phyloP scores from a whole-genome alignment of 257 asterid species.

The Striga asiatica region DNA sequence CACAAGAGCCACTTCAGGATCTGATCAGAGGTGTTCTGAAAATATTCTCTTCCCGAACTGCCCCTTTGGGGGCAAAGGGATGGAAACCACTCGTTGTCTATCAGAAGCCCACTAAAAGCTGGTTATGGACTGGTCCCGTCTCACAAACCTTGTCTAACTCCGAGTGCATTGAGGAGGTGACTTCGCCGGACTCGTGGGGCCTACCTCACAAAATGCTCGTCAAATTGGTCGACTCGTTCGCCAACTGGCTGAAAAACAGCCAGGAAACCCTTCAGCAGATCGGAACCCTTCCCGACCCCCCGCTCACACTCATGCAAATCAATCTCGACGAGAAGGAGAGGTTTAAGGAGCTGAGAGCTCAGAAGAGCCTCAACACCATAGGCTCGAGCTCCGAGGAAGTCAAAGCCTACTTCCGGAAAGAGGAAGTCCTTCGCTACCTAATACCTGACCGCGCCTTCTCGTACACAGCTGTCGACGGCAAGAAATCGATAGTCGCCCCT shows the following conservation, averaged over 20 bases:
- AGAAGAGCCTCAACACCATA: conserved; percentile 90
- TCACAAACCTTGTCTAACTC: conserved; percentile 35
- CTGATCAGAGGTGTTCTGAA: conserved; percentile 89
- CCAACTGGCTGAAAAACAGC: conserved; percentile 96
- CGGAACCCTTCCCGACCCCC: conserved; percentile 94
- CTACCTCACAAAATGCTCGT: conserved; percentile 95
- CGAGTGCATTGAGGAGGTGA: conserved; percentile 67
- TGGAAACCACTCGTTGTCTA: conserved; percentile 91
- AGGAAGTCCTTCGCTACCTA: conserved; percentile 87
- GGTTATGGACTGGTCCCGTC: conserved; percentile 94
- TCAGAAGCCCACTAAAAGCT: conserved; percentile 65
- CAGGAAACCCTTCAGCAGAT: conserved; percentile 96
- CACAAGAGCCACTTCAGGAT: conserved; percentile 98
- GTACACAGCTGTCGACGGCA: conserved; percentile 91
- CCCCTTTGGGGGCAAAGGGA: conserved; percentile 97
- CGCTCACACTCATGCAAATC: conserved; percentile 57
- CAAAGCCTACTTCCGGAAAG: conserved; percentile 69
- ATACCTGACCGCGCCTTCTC: conserved; percentile 95
- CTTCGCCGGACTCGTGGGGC: conserved; percentile 93
- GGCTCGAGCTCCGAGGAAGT: conserved; percentile 86
- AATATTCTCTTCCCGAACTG: conserved; percentile 79
- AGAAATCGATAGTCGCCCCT: conserved; percentile 92
- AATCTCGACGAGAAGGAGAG: conserved; percentile 88
- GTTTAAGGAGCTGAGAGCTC: conserved; percentile 96
- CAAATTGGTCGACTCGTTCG: conserved; percentile 86